A percentile compares a stretch with the other conserved stretches of the same genome.
Evolutionary conservation across 2,329 filamentous ascomycete genomes (phyloP).

Genomic region (Incumbomyces delicatus): DNA sequence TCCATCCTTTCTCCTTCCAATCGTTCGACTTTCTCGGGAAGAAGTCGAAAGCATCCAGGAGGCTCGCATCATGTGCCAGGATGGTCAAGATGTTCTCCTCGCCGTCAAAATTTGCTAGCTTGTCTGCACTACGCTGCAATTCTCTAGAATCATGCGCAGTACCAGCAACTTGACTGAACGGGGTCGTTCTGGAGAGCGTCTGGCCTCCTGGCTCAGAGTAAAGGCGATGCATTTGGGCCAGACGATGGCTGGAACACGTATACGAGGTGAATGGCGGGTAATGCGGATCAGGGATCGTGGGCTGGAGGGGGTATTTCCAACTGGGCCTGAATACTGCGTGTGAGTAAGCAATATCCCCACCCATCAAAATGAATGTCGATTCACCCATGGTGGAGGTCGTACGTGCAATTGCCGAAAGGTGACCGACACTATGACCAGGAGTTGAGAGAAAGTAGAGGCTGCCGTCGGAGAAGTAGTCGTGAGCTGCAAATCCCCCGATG

Average conservation of each 20-base stretch:
- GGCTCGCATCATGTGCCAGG: conserved; percentile 23
- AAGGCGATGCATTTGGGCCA: too few relatives aligned
- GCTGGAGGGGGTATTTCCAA: conserved; percentile 22
- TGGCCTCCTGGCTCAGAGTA: too few relatives aligned
- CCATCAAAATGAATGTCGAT: conserved; percentile 40
- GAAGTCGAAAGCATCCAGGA: conserved; percentile 19
- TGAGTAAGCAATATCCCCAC: conserved; percentile 40
- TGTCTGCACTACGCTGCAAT: too few relatives aligned
- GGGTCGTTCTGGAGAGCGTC: too few relatives aligned
- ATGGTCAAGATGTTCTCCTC: conserved; percentile 22
- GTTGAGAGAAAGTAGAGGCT: conserved; percentile 35
- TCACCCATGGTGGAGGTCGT: conserved; percentile 24
- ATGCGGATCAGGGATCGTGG: conserved; percentile 1
- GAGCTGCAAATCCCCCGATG: conserved; percentile 29
- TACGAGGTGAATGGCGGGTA: conserved; percentile 3
- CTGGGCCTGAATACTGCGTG: conserved; percentile 25
- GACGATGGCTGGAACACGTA: conserved; percentile 18
- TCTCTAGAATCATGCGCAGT: too few relatives aligned
- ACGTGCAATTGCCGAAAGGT: conserved; percentile 41
- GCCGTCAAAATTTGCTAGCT: conserved; percentile 7
- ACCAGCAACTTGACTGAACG: too few relatives aligned
- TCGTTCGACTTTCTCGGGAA: conserved; percentile 22
- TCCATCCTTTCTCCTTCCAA: conserved; percentile 22
- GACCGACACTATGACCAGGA: conserved; percentile 40
- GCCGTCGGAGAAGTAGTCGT: conserved; percentile 34